Base-by-base conservation (phyloP, 1,284 basidiomycete species). In the Apiotrichum laibachii region DNA sequence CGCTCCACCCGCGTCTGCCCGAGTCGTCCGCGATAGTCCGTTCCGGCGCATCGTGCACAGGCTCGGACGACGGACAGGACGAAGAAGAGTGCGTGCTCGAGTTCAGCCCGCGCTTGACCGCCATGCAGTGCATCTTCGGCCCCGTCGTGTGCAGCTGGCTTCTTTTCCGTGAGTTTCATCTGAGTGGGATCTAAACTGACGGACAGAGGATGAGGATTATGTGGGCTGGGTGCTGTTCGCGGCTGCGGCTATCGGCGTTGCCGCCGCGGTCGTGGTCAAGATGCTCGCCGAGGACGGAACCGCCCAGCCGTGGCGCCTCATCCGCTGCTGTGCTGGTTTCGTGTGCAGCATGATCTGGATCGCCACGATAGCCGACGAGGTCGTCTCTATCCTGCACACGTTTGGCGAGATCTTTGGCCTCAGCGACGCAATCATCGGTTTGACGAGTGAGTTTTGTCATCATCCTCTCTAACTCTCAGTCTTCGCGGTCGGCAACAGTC, bases 381-480 rank as follows among this genome's bases (percentile, higher is more conserved):
- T 94, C 3, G 91, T 96, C 31, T 84, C 87, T 48, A 86, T 95
- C 9, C 83, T 96, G 16, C 86, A 95, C 88, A 89, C 91, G 0
- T 88, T 96, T 67, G 95, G 94, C 18, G 86, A 89, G 76, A 89
- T 98, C 57, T 89, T 96, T 67, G 93, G 94, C 0, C 82, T 99
- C 26, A 93, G 90, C n/a, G 92, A 98, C 73, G 94, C 95, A 31
- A 95, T 99, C 71, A 89, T 99, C 55, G 95, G 95, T 4, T 72
- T 98, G 52, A 98, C 94, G 0, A 88, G 72, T 74, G 37, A 55
- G 69, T 64, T 16, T 4, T 11, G 33, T 6, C 12, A 42, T 15
- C 45, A 16, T 16, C 42, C 9, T 26, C 1, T 34, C 59, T 64
- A 19, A 56, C 44, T 51, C 2, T 31, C 59, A 72, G 72, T 99